A percentile compares a stretch with the other conserved stretches of the same genome.
phyloP scores from a whole-genome alignment of 768 basidiomycete species.

The Infundibulicybe gibba region DNA sequence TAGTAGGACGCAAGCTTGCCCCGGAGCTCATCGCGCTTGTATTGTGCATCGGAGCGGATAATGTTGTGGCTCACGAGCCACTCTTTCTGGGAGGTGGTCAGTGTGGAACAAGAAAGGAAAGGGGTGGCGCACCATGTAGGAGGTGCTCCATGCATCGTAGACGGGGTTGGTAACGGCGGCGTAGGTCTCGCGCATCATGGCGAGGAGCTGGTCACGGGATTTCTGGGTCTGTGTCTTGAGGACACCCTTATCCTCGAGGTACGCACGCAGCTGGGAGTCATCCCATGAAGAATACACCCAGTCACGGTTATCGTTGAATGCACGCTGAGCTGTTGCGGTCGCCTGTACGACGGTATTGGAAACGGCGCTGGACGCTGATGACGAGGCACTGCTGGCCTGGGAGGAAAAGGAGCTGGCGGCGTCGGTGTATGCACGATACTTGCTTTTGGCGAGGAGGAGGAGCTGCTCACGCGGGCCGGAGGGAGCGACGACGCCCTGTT shows the following conservation, averaged over 20 bases:
- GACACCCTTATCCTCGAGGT: conserved; percentile 73
- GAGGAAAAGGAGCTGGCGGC: conserved; percentile 57
- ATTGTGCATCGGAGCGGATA: conserved; percentile 49
- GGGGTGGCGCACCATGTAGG: conserved; percentile 70
- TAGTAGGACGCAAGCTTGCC: conserved; percentile 78
- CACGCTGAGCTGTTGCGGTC: conserved; percentile 43
- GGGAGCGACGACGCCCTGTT: conserved; percentile 85
- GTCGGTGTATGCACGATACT: conserved; percentile 55
- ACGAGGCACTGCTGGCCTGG: conserved; percentile 44
- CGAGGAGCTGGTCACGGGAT: conserved; percentile 58
- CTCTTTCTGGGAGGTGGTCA: conserved; percentile 44
- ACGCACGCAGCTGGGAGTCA: conserved; percentile 66
- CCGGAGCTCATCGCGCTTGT: conserved; percentile 58
- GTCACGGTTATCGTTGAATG: conserved; percentile 74
- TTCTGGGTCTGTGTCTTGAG: conserved; percentile 52
- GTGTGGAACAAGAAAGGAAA: background rate
- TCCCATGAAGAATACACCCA: conserved; percentile 91
- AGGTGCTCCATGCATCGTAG: conserved; percentile 87
- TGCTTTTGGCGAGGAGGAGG: conserved; percentile 69
- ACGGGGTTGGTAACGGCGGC: conserved; percentile 56
- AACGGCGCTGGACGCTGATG: conserved; percentile 34
- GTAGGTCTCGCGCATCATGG: conserved; percentile 68
- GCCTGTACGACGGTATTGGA: conserved; percentile 47
- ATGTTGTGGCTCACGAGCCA: conserved; percentile 85
- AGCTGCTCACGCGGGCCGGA: conserved; percentile 78